Percentiles rank a stretch among this genome's conserved stretches.
Evolutionary conservation across 2,329 filamentous ascomycete genomes (phyloP).

Genomic region (Colletotrichum viniferum): DNA sequence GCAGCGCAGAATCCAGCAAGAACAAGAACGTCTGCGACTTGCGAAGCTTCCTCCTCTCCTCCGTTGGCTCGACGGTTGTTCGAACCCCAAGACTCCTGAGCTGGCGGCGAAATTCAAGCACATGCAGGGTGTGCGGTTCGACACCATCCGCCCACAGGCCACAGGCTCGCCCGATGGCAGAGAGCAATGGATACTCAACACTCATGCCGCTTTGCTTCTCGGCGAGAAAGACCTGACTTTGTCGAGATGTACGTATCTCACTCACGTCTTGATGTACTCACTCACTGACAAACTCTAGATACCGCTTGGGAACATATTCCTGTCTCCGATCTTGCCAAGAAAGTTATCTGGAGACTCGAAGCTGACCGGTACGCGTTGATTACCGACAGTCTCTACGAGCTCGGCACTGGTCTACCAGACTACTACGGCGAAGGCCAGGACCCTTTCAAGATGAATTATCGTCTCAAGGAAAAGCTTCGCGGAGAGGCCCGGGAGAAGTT

Average conservation of each 20-base stretch:
- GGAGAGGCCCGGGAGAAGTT: conserved; percentile 58
- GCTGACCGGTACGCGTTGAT: conserved; percentile 61
- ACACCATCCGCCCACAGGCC: conserved; percentile 61
- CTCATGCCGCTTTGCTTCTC: conserved; percentile 65
- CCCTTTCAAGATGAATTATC: conserved; percentile 47
- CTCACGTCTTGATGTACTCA: too few relatives aligned
- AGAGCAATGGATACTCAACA: conserved; percentile 71
- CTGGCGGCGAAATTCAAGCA: conserved; percentile 59
- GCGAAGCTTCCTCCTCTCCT: conserved; percentile 64
- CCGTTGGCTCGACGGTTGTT: conserved; percentile 61
- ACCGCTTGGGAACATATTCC: conserved; percentile 63
- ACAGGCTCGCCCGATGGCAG: conserved; percentile 60
- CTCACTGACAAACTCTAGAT: conserved; percentile 41
- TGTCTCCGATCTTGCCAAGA: conserved; percentile 59
- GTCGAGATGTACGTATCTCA: conserved; percentile 57
- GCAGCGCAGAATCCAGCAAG: conserved; percentile 52
- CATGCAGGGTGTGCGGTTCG: conserved; percentile 66
- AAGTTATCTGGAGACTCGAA: conserved; percentile 64
- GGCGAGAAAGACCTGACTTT: conserved; percentile 68
- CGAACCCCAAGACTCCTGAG: conserved; percentile 54
- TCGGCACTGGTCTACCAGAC: conserved; percentile 57
- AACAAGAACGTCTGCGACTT: conserved; percentile 58
- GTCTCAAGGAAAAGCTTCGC: conserved; percentile 49
- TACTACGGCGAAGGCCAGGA: conserved; percentile 53
- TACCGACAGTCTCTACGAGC: conserved; percentile 51